Evolutionary conservation across 163 green algal genomes (phyloP).

Genomic region (Coccomyxa subellipsoidea): DNA sequence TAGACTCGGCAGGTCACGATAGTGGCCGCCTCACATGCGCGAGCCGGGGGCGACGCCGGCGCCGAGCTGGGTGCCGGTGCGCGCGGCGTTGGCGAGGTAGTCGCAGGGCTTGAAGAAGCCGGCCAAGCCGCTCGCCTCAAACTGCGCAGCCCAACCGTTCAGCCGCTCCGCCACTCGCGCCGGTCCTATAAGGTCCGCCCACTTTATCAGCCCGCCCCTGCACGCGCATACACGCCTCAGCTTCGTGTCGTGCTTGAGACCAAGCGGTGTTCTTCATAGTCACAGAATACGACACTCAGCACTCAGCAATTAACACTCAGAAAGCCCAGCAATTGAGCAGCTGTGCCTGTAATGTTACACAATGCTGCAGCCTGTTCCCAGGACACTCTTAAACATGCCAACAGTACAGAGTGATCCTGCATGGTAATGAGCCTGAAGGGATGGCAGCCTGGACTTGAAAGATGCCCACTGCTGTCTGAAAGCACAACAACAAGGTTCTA

Average conservation of each 20-base stretch:
- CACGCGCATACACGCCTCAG: not conserved
- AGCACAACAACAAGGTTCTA: too few relatives aligned
- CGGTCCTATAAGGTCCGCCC: slow-evolving; percentile 86
- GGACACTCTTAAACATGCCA: too few relatives aligned
- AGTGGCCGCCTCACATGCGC: not conserved
- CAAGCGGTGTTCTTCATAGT: not conserved
- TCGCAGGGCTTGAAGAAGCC: slow-evolving; percentile 93
- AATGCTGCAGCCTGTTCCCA: too few relatives aligned
- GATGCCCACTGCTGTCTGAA: too few relatives aligned
- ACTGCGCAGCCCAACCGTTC: slow-evolving; percentile 56
- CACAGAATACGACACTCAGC: too few relatives aligned
- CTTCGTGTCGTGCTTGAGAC: not conserved
- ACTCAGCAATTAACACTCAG: too few relatives aligned
- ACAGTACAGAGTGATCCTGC: too few relatives aligned
- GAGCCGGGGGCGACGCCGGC: slow-evolving; percentile 19
- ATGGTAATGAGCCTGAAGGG: too few relatives aligned
- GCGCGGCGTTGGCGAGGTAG: slow-evolving; percentile 56
- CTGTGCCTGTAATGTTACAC: too few relatives aligned
- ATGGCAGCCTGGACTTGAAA: too few relatives aligned
- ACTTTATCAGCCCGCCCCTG: slow-evolving; percentile 92
- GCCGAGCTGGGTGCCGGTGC: slow-evolving; percentile 32
- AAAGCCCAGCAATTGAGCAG: too few relatives aligned
- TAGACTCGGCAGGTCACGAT: too few relatives aligned
- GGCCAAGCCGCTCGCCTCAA: slow-evolving; percentile 35
- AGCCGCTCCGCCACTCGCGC: slow-evolving; percentile 48